A percentile compares a stretch with the other conserved stretches of the same genome.
phyloP scores from a whole-genome alignment of 306 rosid species.

The Alnus rubra region DNA sequence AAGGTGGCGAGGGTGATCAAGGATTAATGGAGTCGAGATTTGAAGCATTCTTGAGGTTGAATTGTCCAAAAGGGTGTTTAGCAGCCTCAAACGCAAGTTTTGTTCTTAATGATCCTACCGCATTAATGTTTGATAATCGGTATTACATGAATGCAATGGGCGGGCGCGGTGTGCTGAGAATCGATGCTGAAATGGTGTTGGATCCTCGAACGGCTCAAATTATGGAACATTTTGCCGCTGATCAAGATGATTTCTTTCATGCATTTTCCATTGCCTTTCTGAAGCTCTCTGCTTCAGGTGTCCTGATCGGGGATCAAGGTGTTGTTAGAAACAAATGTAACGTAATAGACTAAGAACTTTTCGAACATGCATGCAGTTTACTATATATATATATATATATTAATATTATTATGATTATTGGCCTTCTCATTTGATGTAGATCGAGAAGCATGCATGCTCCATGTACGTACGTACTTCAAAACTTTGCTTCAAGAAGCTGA shows the following conservation, averaged over 20 bases:
- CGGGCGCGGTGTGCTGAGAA: conserved; percentile 34
- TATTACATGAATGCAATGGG: conserved; percentile 27
- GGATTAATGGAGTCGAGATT: conserved; percentile 23
- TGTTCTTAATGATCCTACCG: conserved; percentile 34
- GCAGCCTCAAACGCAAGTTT: conserved; percentile 24
- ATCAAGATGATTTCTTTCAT: conserved; percentile 29
- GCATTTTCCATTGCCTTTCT: conserved; percentile 39
- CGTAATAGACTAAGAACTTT: not conserved
- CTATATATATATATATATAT: no score
- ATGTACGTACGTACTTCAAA: no score
- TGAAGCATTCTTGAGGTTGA: conserved; percentile 30
- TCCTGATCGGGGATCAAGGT: conserved; percentile 31
- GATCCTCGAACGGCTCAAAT: conserved; percentile 26
- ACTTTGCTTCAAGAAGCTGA: not conserved
- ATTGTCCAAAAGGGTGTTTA: conserved; percentile 22
- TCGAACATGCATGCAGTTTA: no score
- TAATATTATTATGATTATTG: not conserved
- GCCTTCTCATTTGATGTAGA: not conserved
- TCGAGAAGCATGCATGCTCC: not conserved
- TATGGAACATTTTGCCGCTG: conserved; percentile 7
- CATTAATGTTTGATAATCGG: conserved; percentile 25
- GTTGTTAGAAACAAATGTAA: conserved; percentile 29
- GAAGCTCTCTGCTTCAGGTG: conserved; percentile 35
- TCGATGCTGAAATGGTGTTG: conserved; percentile 34
- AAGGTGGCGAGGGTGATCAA: not conserved